Evolutionary conservation across 306 rosid genomes (phyloP), one percentile per base, ranked within the genome.

Genomic region (Crataegus laevigata): DNA sequence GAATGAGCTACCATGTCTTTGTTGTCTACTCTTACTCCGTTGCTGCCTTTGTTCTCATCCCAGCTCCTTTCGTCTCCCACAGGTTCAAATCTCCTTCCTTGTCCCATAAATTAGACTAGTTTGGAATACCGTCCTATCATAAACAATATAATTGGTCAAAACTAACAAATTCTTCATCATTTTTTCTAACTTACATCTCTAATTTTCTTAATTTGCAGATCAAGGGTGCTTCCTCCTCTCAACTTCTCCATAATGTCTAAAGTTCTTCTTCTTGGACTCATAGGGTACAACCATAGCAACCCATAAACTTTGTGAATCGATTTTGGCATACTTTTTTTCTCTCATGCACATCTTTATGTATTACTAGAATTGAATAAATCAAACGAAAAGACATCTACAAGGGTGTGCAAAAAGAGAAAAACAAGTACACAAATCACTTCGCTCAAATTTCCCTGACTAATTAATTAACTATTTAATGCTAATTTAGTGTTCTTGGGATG

Each of bases 1-100:
- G 98, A 28, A 83, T 93, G 96, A 93, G 94, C 69, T 81, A 83
- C 84, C 87, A 80, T 83, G 98, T 93, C 64, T 93, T 93, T 80
- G 84, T 93, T 38, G 82, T 88, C 64, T 93, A 93, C 74, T 86
- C 94, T 80, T 93, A 90, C 71, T 75, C 88, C 64, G 51, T 93
- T 73, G 91, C 93, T 12, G 90, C 92, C 59, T 43, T 86, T 66
- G 52, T 87, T 2, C 89, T 91, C 74, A 84, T 89, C 66, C 97
- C 98, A 22, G 52, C 90, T 0, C 85, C 93, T 42, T 88, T 93
- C 70, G 14, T 88, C 78, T 83, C 91, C 47, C 78, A 36, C 78
- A 86, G 96, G 97, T 85, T 50, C 55, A 0, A 50, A 50, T 15
- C 55, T 50, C n/a, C 55, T 0, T 50, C 18, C n/a, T 11, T 4